Evolutionary conservation across 2,329 filamentous ascomycete species (phyloP), one percentile per base, ranked within the genome.

Genomic region (Gliomastix tumulicola): DNA sequence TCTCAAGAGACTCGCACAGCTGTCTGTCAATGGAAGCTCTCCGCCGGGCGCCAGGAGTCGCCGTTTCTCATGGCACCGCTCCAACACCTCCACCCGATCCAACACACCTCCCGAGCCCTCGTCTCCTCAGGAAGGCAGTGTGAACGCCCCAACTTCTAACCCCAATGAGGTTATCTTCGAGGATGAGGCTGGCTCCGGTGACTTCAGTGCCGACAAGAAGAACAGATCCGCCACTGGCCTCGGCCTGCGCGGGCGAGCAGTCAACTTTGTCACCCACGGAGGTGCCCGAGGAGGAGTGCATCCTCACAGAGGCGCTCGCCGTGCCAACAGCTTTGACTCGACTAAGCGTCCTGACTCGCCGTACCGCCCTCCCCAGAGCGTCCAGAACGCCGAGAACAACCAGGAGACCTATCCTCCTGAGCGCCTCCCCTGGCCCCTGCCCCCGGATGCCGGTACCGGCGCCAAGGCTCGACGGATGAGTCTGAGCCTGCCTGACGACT

Each of bases 401-500:
- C 25, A 28, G 17, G 13, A 28, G 10, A 56, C 49, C 18, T 56
- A 53, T 36, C 56, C 57, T 4, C 58, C 59, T 8, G 56, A 72
- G 41, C 63, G 69, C 15, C 57, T 71, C 23, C 66, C 72, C 3
- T 80, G 75, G 74, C 67, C 70, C 3, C 67, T 82, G 21, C 70
- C 78, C 2, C 82, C 85, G 3, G 78, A 79, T 36, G 73, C 74
- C 17, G 85, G 85, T 11, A 83, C 80, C 15, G 85, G 85, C 9
- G 71, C 85, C 55, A 90, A 89, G 62, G 80, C 85, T 21, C 74
- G 84, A n/a, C 79, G 84, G 35, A 68, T 90, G 63, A 89, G 84
- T 51, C 57, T 86, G 34, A 83, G 74, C 49, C 64, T 88, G 19
- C 82, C 82, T 2, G 83, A 88, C 47, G 81, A 87, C 47, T 85